These are phyloP conservation scores for Cucurbitaria berberidis DNA, from an alignment of 2,329 filamentous ascomycete genomes.

Conservation along the genomic window DNA sequence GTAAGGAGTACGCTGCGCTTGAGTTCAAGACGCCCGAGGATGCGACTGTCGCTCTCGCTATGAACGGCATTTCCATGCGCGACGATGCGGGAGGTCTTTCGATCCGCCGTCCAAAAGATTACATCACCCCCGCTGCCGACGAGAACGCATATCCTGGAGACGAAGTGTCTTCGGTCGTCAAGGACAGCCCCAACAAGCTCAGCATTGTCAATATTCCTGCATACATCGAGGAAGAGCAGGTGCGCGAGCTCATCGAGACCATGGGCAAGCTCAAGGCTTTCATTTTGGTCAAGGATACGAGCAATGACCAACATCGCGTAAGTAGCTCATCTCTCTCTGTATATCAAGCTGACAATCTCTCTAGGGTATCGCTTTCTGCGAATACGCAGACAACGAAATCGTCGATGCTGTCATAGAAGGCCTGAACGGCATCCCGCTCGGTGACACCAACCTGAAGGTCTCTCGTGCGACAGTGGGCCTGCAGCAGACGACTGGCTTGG, in stretches of 20 bases:
- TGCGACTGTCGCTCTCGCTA: conserved; percentile 85
- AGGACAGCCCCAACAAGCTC: conserved; percentile 94
- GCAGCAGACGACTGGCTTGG: conserved; percentile 88
- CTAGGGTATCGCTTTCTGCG: conserved; percentile 94
- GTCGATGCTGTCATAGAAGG: conserved; percentile 90
- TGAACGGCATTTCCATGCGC: conserved; percentile 90
- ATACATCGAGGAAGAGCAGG: conserved; percentile 89
- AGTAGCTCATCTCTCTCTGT: conserved; percentile 44
- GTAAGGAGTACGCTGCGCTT: conserved; percentile 80
- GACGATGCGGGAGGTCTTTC: conserved; percentile 69
- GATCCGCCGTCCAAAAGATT: conserved; percentile 91
- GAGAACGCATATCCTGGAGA: conserved; percentile 75
- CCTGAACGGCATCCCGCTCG: conserved; percentile 91
- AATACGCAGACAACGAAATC: conserved; percentile 78
- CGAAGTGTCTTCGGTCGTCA: conserved; percentile 78
- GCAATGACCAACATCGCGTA: conserved; percentile 86
- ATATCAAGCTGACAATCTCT: conserved; percentile 16
- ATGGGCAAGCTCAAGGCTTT: conserved; percentile 96
- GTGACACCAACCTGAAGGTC: conserved; percentile 84
- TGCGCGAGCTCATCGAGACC: conserved; percentile 84
- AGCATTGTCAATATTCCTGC: conserved; percentile 87
- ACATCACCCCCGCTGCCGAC: conserved; percentile 79
- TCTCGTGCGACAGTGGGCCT: conserved; percentile 89
- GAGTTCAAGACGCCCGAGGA: conserved; percentile 90
- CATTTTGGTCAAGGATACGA: conserved; percentile 82